These are phyloP conservation scores for Mortierella sp. DNA, from an alignment of 371 early-diverging fungal genomes.

Conservation along the genomic window DNA sequence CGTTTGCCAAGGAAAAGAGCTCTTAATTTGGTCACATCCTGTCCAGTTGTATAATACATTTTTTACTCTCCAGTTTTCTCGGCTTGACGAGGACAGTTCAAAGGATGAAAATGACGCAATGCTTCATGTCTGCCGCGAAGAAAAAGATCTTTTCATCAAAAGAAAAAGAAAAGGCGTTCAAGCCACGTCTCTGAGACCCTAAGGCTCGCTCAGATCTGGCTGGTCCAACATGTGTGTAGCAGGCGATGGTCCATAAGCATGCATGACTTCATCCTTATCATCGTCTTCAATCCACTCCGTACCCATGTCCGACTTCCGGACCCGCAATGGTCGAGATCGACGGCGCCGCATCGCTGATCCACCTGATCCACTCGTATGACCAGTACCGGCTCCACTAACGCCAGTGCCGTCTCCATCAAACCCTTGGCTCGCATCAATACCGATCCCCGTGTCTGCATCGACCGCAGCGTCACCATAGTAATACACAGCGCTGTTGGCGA, in stretches of 20 bases:
- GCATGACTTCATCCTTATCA: constrained; percentile 22
- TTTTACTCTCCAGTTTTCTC: background rate
- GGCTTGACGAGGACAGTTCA: no score
- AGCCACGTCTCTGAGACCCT: no score
- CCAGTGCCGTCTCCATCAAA: constrained; percentile 11
- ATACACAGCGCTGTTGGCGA: constrained; percentile 13
- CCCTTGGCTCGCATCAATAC: constrained; percentile 17
- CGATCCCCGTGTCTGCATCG: constrained; percentile 39
- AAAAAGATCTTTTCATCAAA: background rate
- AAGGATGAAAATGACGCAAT: no score
- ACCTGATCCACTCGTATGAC: background rate
- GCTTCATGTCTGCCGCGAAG: no score
- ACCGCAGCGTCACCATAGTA: constrained; percentile 24
- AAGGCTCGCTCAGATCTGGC: constrained; percentile 10
- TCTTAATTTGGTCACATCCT: background rate
- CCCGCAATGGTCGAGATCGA: constrained; percentile 30
- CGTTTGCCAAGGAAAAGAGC: constrained; percentile 20
- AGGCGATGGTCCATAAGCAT: constrained; percentile 44
- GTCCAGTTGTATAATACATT: no score
- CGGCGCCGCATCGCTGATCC: constrained; percentile 21
- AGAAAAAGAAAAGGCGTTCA: background rate
- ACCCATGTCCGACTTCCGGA: constrained; percentile 48
- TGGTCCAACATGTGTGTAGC: constrained; percentile 24
- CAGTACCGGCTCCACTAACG: background rate
- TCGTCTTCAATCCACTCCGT: constrained; percentile 53